These are phyloP conservation scores for Trichomonas vaginalis DNA, from an alignment of 208 protist genomes.

Conservation along the genomic window DNA sequence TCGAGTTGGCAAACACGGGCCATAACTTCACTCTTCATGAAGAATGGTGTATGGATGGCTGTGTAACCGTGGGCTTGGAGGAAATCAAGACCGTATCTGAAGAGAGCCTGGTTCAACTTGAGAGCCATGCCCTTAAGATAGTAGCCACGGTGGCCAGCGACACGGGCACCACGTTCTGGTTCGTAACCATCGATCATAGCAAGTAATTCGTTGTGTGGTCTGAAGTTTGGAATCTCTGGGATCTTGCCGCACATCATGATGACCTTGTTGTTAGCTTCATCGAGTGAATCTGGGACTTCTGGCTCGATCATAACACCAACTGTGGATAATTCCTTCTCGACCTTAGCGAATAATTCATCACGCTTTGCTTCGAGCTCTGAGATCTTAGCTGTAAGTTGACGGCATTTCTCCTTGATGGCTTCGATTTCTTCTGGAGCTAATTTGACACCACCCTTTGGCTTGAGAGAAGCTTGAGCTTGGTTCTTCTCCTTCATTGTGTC, in stretches of 20 bases:
- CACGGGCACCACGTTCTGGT: conserved; percentile 40
- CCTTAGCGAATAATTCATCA: neutral
- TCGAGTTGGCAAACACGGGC: conserved; percentile 75
- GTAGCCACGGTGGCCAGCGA: conserved; percentile 84
- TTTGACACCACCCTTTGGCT: neutral
- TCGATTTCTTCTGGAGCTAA: neutral
- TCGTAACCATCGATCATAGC: conserved; percentile 31
- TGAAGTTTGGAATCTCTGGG: conserved; percentile 25
- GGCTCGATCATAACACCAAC: neutral
- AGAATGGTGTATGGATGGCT: conserved; percentile 91
- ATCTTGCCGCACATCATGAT: conserved; percentile 36
- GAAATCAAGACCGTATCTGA: conserved; percentile 84
- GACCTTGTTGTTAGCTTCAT: conserved; percentile 61
- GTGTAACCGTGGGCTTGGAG: conserved; percentile 44
- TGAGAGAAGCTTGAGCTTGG: neutral
- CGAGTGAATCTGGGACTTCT: conserved; percentile 61
- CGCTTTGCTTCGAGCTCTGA: neutral
- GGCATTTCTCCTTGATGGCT: neutral
- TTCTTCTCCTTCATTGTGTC: neutral
- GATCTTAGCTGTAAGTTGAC: neutral
- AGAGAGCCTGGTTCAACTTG: conserved; percentile 76
- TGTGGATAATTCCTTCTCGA: neutral
- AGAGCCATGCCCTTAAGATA: conserved; percentile 86
- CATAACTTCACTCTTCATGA: conserved; percentile 95
- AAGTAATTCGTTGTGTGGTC: conserved; percentile 37